phyloP scores from a whole-genome alignment of 441 rosid species.

The Gossypium trilobum region DNA sequence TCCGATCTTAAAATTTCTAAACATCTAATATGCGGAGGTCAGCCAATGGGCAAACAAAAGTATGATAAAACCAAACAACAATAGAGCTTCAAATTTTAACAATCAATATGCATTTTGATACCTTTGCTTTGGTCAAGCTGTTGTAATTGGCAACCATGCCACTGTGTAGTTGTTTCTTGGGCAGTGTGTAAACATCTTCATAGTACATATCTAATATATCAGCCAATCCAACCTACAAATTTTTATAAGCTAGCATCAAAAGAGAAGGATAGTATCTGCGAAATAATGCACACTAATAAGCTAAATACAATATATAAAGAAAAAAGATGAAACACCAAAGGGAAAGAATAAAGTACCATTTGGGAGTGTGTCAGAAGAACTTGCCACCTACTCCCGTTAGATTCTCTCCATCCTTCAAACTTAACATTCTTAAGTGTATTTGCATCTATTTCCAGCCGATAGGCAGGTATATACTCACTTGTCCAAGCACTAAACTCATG shows the following conservation, averaged over 20 bases:
- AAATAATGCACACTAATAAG: not conserved
- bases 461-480: slow-evolving; percentile 63
- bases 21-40: not conserved
- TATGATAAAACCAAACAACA: slow-evolving; percentile 2
- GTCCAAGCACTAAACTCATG: slow-evolving; percentile 64
- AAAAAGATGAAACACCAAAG: slow-evolving; percentile 2
- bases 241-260: slow-evolving; percentile 17
- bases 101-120: slow-evolving; percentile 17
- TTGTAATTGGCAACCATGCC: slow-evolving; percentile 30
- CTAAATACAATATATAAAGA: slow-evolving; percentile 15
- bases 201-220: slow-evolving; percentile 66
- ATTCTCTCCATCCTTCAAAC: slow-evolving; percentile 69
- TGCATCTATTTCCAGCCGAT: slow-evolving; percentile 51
- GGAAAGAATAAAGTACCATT: slow-evolving; percentile 50
- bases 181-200: slow-evolving; percentile 74
- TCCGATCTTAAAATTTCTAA: not conserved
- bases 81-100: not conserved
- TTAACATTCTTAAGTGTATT: slow-evolving; percentile 41
- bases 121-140: slow-evolving; percentile 54
- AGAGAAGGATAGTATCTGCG: slow-evolving; percentile 6
- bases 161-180: slow-evolving; percentile 51
- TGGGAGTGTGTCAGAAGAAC: slow-evolving; percentile 84
- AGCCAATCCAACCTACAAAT: slow-evolving; percentile 65
- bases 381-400: slow-evolving; percentile 50
- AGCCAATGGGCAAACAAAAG: not conserved